Base-by-base conservation (phyloP, 2,329 filamentous ascomycete genomes). In the Phoma herbarum region DNA sequence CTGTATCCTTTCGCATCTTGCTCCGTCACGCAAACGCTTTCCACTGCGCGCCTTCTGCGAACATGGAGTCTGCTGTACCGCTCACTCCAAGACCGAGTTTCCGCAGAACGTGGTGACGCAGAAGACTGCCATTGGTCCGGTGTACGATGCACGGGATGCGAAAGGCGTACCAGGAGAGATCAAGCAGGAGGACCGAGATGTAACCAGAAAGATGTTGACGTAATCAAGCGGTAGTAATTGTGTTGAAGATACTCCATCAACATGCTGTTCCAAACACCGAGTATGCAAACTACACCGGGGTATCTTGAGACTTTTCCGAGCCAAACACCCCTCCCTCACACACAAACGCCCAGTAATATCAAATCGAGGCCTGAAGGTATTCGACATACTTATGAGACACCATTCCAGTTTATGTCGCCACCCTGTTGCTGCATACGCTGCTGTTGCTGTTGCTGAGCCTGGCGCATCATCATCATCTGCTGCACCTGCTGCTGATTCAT, bases 401-500 rank as follows among this genome's bases (percentile, higher is more conserved):
- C 70, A 37, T 62, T 72, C 68, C 69, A 73, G n/a, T 65, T 67
- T 66, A 71, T 68, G 20, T 60, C 58, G 14, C 67, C 69, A 20
- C 63, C 65, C 18, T 65, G 64, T 45, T 70, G 65, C 35, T 68
- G 65, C n/a, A 63, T 64, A 22, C 57, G 69, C 39, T 66, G 67
- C 12, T 60, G 69, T 26, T 66, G 67, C 11, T 64, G 48, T 43
- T 65, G 63, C 49, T 75, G 74, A 4, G 66, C 68, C 59, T 74
- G 72, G n/a, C 69, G 59, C 73, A 75, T 71, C 64, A 74, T 66
- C 65, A 73, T 67, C 68, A 73, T 71, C 59, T 74, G 71, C 60
- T 73, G 71, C 55, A 69, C 61, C 45, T 77, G 73, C 57, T 75
- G 71, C 58, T 69, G 70, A 16, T 67, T 73, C 64, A 69, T 71